phyloP scores from a whole-genome alignment of 164 flowering plant species.

The Cinnamomum micranthum region DNA sequence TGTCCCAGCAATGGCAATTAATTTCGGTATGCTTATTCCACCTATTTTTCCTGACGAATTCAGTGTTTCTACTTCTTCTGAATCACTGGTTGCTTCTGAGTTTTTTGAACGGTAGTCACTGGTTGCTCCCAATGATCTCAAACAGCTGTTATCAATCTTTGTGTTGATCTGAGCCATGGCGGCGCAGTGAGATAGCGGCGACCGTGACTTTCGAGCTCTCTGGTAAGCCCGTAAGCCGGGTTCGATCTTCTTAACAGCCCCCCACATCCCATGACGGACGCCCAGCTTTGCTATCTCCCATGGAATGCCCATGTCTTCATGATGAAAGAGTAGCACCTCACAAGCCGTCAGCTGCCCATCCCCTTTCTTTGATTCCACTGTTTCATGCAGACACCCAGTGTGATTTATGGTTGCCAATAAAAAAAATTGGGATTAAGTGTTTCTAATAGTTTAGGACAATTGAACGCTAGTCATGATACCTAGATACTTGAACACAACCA shows the following conservation, averaged over 20 bases:
- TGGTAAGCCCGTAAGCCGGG: slow-evolving; percentile 61
- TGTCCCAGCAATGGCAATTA: slow-evolving; percentile 64
- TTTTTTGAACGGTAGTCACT: too few relatives aligned
- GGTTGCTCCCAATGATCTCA: slow-evolving; percentile 21
- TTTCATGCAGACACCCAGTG: neutral
- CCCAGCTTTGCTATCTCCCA: slow-evolving; percentile 77
- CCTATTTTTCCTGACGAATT: slow-evolving; percentile 30
- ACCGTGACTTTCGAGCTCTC: slow-evolving; percentile 38
- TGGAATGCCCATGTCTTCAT: slow-evolving; percentile 86
- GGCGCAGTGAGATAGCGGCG: slow-evolving; percentile 38
- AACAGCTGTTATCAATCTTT: slow-evolving; percentile 42
- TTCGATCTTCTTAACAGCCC: slow-evolving; percentile 64
- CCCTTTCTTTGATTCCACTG: slow-evolving; percentile 62
- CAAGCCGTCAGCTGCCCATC: slow-evolving; percentile 56
- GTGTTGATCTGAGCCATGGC: slow-evolving; percentile 64
- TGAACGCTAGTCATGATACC: neutral
- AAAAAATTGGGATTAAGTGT: neutral
- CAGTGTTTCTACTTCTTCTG: slow-evolving; percentile 21
- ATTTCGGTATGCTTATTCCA: slow-evolving; percentile 52
- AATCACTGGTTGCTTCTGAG: slow-evolving; percentile 24
- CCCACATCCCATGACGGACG: slow-evolving; percentile 79
- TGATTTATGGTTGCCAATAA: too few relatives aligned
- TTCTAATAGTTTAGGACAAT: too few relatives aligned
- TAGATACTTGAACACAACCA: neutral
- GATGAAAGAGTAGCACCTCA: slow-evolving; percentile 77